Evolutionary conservation across 768 basidiomycete species (phyloP), one percentile per base, ranked within the genome.

Genomic region (Coprinopsis cinerea): DNA sequence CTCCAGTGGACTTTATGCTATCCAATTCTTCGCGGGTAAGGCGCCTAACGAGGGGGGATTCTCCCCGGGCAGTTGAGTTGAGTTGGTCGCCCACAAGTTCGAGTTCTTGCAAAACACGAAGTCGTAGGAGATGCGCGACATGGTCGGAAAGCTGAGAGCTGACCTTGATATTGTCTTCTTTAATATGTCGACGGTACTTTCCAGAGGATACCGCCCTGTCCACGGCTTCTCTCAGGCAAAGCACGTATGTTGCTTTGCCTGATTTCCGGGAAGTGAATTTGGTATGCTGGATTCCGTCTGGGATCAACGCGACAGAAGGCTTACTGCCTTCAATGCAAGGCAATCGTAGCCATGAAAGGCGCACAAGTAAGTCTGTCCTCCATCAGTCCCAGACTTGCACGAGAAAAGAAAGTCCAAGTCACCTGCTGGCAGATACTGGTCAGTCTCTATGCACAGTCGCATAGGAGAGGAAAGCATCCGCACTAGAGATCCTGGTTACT

Each of bases 81-180:
- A 85, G 60, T 5, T 61, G 63, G 11, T 76, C 73, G 0, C 66
- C 69, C 35, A 91, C 63, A 4, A 89, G 62, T 32, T 82, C 74
- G 4, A 92, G 65, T 57, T 92, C 90, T 61, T 91, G 88, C 1
- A 92, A 67, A 11, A 89, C 75, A 15, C 89, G 80, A 13, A 85
- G 63, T 39, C 88, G 86, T 9, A 92, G 68, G 20, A 83, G 70
- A 57, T 89, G 82, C 1, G 69, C 69, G 28, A 88, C 74, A 37
- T 90, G 82, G 22, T 74, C 67, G 7, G 65, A 61, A 15, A 87
- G 64, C 13, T 27, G 30, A 2, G 44, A 27, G 27, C 74, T 66
- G 13, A 75, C 61, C 52, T 76, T 75, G 2, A 74, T 47, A 1
- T 54, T 23, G 9, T 70, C 25, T 23, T 67, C 64, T 32, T 58